These are phyloP conservation scores for Myxozyma geophila DNA, from an alignment of 805 yeast genomes.

Conservation along the genomic window DNA sequence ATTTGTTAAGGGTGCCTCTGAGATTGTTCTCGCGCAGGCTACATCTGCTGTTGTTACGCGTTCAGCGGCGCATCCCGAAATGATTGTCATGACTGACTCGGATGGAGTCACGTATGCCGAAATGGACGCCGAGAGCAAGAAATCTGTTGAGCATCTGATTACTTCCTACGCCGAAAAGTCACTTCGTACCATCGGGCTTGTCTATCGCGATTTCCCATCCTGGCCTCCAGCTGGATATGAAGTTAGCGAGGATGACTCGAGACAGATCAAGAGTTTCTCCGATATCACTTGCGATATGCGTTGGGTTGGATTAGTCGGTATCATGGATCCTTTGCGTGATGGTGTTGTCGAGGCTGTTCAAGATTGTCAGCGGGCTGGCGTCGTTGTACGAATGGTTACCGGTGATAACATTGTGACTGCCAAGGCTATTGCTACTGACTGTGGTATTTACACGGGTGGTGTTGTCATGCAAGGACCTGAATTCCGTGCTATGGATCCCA, in stretches of 20 bases:
- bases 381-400: slow-evolving; percentile 95
- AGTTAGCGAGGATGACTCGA: slow-evolving; percentile 34
- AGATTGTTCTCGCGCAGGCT: slow-evolving; percentile 64
- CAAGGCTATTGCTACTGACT: slow-evolving; percentile 81
- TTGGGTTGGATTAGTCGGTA: slow-evolving; percentile 82
- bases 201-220: slow-evolving; percentile 67
- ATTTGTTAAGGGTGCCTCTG: slow-evolving; percentile 93
- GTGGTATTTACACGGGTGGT: slow-evolving; percentile 69
- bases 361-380: slow-evolving; percentile 89
- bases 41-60: slow-evolving; percentile 20
- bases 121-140: slow-evolving; percentile 8
- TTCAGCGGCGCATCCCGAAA: slow-evolving; percentile 39
- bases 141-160: slow-evolving; percentile 50
- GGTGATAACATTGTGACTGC: slow-evolving; percentile 96
- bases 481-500: slow-evolving; percentile 68
- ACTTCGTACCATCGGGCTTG: slow-evolving; percentile 85
- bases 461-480: slow-evolving; percentile 91
- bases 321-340: slow-evolving; percentile 89
- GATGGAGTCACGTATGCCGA: slow-evolving; percentile 34
- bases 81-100: slow-evolving; percentile 37
- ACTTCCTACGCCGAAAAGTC: slow-evolving; percentile 74
- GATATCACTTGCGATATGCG: slow-evolving; percentile 46
- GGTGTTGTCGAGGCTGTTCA: slow-evolving; percentile 90
- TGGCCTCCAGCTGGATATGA: slow-evolving; percentile 72
- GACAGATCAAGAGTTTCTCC: slow-evolving; percentile 31